Conservation (phyloP, 768 basidiomycete species). For the Tricholoma sp. region DNA sequence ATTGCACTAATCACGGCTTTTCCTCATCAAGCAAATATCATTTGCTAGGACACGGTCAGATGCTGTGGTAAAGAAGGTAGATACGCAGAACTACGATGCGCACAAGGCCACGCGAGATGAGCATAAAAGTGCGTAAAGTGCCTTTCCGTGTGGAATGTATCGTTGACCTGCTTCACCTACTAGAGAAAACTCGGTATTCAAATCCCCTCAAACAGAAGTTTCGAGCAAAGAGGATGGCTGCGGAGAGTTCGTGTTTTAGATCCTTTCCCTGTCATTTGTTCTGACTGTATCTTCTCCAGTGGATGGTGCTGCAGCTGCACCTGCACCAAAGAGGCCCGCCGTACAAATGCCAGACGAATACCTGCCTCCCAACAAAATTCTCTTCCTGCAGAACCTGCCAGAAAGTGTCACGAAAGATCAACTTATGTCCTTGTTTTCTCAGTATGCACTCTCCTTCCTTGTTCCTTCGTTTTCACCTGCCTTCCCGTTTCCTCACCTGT, state of each 20-base stretch:
- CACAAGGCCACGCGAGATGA: conserved; percentile 73
- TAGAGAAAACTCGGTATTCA: conserved; percentile 77
- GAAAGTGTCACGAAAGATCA: conserved; percentile 91
- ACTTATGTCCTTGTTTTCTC: conserved; percentile 85
- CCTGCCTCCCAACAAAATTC: conserved; percentile 97
- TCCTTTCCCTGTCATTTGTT: conserved; percentile 3
- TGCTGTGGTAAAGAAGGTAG: conserved; percentile 75
- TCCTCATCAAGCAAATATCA: conserved; percentile 73
- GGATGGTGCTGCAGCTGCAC: conserved; percentile 61
- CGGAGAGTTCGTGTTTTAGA: conserved; percentile 53
- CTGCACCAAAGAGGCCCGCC: conserved; percentile 71
- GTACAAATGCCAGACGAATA: conserved; percentile 99
- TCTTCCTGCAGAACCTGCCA: conserved; percentile 96
- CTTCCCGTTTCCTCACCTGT: not conserved
- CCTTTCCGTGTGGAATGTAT: not conserved
- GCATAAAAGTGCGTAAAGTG: conserved; percentile 68
- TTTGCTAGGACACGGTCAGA: conserved; percentile 90
- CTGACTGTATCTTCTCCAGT: conserved; percentile 34
- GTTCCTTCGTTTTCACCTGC: not conserved
- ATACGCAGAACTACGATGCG: conserved; percentile 59
- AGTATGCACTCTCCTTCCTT: conserved; percentile 40
- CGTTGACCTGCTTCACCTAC: conserved; percentile 4
- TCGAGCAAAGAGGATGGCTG: conserved; percentile 72
- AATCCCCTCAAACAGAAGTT: conserved; percentile 90
- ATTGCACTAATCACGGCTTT: not conserved